Conservation (phyloP, 495 filamentous ascomycete genomes). For the Chaetomium cochliodes region DNA sequence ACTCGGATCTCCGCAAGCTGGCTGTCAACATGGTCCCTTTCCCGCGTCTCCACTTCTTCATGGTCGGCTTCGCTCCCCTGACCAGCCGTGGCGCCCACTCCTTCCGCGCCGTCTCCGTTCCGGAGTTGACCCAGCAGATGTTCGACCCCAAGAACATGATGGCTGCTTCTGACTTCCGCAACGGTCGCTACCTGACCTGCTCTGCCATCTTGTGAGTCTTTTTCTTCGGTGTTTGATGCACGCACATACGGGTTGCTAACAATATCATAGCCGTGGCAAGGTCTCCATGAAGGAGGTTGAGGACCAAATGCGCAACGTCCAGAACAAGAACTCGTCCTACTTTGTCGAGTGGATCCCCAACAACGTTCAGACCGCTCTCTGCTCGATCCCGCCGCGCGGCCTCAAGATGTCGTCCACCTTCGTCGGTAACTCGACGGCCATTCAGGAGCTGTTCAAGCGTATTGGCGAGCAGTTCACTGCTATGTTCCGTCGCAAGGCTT, state of each 20-base stretch:
- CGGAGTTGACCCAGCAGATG: slow-evolving; percentile 99
- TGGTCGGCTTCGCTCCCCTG: slow-evolving; percentile 99
- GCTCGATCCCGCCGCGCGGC: slow-evolving; percentile 96
- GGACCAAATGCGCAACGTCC: slow-evolving; percentile 99
- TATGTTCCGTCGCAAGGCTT: slow-evolving; percentile 99
- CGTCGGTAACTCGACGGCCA: slow-evolving; percentile 98
- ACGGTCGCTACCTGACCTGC: slow-evolving; percentile 99
- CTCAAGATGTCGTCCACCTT: slow-evolving; percentile 99
- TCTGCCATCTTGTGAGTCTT: slow-evolving; percentile 83
- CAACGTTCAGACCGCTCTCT: slow-evolving; percentile 99
- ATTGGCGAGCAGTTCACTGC: slow-evolving; percentile 99
- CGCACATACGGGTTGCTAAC: slow-evolving; percentile 30
- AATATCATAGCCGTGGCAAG: slow-evolving; percentile 76
- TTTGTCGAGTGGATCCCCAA: slow-evolving; percentile 99
- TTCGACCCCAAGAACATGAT: slow-evolving; percentile 99
- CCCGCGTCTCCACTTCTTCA: slow-evolving; percentile 99
- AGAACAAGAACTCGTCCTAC: slow-evolving; percentile 99
- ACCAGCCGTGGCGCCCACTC: slow-evolving; percentile 91
- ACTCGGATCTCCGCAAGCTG: slow-evolving; percentile 99
- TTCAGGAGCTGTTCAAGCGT: slow-evolving; percentile 99
- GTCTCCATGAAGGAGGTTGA: slow-evolving; percentile 99
- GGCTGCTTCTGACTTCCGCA: slow-evolving; percentile 99
- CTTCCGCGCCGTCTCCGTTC: slow-evolving; percentile 97
- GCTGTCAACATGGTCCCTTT: slow-evolving; percentile 99
- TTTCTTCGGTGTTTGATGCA: neutral